Evolutionary conservation across 1,284 basidiomycete species (phyloP).

Genomic region (Apiotrichum gamsii): DNA sequence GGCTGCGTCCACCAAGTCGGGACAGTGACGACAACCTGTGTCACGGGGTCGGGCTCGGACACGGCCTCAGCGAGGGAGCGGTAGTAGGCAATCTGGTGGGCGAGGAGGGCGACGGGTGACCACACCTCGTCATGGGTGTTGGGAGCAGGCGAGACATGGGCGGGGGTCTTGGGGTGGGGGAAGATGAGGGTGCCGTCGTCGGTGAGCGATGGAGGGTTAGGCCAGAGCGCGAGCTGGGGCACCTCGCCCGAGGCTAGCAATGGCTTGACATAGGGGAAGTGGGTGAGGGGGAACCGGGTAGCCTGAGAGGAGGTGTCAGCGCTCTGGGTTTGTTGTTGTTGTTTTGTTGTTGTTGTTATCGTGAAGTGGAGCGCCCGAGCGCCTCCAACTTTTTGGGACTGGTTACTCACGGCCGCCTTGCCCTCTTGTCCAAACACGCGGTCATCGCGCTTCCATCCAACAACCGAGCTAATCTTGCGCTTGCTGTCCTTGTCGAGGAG

Average conservation of each 20-base stretch:
- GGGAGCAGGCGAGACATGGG: slow-evolving; percentile 58
- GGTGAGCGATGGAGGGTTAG: slow-evolving; percentile 28
- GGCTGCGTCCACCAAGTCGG: slow-evolving; percentile 80
- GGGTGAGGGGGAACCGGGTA: slow-evolving; percentile 79
- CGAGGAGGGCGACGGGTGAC: slow-evolving; percentile 84
- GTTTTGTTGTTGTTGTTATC: background rate
- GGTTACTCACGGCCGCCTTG: slow-evolving; percentile 66
- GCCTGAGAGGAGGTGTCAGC: slow-evolving; percentile 54
- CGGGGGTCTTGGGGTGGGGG: slow-evolving; percentile 60
- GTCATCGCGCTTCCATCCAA: slow-evolving; percentile 82
- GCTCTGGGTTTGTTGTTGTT: no score
- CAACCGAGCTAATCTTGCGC: slow-evolving; percentile 83
- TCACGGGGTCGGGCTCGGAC: slow-evolving; percentile 58
- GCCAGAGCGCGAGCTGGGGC: slow-evolving; percentile 52
- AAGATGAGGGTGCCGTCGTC: slow-evolving; percentile 56
- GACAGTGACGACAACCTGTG: slow-evolving; percentile 76
- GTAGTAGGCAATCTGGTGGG: slow-evolving; percentile 88
- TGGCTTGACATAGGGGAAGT: slow-evolving; percentile 79
- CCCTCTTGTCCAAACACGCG: slow-evolving; percentile 84
- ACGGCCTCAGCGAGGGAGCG: slow-evolving; percentile 75
- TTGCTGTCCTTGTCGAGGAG: slow-evolving; percentile 94
- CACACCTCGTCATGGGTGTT: slow-evolving; percentile 52
- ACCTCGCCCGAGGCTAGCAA: slow-evolving; percentile 55
- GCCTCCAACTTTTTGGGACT: no score
- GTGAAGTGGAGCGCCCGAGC: no score